Evolutionary conservation across 345 rosid species (phyloP).

Genomic region (Salix koriyanagi): DNA sequence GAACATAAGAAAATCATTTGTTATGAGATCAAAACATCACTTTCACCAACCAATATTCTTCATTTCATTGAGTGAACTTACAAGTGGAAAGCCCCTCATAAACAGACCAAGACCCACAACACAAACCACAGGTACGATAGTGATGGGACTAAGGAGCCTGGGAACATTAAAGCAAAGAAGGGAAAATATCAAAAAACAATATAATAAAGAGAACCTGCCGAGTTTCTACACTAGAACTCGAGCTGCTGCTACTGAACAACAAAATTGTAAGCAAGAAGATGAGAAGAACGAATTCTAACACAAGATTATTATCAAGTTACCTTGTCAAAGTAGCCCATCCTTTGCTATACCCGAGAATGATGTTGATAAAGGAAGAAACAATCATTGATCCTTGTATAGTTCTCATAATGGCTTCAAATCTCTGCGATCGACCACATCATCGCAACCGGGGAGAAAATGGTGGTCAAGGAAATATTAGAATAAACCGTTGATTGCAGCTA

Average conservation of each 20-base stretch:
- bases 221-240: background rate
- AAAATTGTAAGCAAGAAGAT: background rate
- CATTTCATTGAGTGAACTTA: slow-evolving; percentile 29
- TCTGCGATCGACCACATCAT: slow-evolving; percentile 43
- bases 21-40: background rate
- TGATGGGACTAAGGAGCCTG: slow-evolving; percentile 73
- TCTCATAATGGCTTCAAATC: slow-evolving; percentile 68
- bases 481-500: background rate
- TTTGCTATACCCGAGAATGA: slow-evolving; percentile 65
- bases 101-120: slow-evolving; percentile 82
- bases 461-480: background rate
- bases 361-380: slow-evolving; percentile 78
- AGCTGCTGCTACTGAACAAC: background rate
- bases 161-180: background rate
- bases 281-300: background rate
- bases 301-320: slow-evolving; percentile 28
- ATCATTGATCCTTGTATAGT: slow-evolving; percentile 90
- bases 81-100: slow-evolving; percentile 86
- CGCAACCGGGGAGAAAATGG: background rate
- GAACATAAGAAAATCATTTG: background rate
- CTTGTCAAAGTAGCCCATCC: slow-evolving; percentile 76
- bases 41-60: background rate
- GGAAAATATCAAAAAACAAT: background rate
- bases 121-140: slow-evolving; percentile 69
- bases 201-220: background rate